These are phyloP conservation scores for Fusarium brevicatenulatum DNA, from an alignment of 2,329 filamentous ascomycete genomes.

Conservation along the genomic window DNA sequence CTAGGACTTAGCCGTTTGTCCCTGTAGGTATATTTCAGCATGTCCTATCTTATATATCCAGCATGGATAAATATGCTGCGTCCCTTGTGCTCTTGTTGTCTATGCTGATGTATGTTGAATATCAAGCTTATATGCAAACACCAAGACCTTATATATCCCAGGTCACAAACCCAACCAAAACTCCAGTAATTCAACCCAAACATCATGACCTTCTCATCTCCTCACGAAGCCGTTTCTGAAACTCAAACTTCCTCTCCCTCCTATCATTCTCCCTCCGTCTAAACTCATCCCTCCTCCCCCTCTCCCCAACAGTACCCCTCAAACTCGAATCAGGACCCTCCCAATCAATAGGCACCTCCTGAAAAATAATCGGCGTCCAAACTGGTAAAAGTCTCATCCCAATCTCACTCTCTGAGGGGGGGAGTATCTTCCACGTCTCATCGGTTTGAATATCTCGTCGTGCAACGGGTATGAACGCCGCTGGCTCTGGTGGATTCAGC, in stretches of 20 bases:
- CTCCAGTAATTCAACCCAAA: background rate
- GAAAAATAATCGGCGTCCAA: slow-evolving; percentile 17
- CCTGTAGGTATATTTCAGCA: background rate
- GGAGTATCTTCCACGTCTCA: slow-evolving; percentile 12
- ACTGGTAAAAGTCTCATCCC: slow-evolving; percentile 6
- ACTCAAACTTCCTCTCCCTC: slow-evolving; percentile 19
- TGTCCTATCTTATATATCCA: too few species aligned
- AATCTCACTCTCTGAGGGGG: background rate
- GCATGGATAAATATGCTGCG: background rate
- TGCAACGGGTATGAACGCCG: background rate
- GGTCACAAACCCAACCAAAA: background rate
- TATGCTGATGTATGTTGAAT: slow-evolving; percentile 11
- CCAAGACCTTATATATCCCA: background rate
- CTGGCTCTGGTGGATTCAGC: background rate
- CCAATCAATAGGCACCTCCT: slow-evolving; percentile 15
- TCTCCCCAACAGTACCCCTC: background rate
- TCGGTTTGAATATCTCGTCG: slow-evolving; percentile 16
- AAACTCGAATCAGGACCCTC: background rate
- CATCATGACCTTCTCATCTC: slow-evolving; percentile 1
- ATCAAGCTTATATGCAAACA: background rate
- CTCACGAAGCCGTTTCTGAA: slow-evolving; percentile 6
- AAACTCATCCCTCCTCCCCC: slow-evolving; percentile 5
- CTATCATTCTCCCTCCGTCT: slow-evolving; percentile 8
- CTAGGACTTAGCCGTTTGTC: accelerated
- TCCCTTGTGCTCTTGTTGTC: background rate